Percentiles rank a stretch among this genome's conserved stretches.
These are phyloP conservation scores for Mycena rebaudengoi DNA, from an alignment of 768 basidiomycete species.

Conservation along the genomic window DNA sequence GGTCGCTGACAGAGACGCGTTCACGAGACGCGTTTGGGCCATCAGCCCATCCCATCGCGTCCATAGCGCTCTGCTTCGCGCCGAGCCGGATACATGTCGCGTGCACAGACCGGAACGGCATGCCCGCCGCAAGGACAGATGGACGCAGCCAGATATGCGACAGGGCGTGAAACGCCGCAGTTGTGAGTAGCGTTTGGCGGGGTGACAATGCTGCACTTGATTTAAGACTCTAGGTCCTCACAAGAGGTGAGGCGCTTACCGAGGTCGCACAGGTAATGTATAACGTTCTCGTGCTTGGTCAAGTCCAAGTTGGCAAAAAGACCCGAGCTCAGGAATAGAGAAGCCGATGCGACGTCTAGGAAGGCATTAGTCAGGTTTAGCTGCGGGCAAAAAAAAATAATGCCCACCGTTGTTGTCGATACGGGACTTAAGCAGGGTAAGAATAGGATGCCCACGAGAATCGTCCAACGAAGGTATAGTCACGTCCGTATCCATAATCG, in stretches of 20 bases:
- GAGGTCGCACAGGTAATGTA: conserved; percentile 51
- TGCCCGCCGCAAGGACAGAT: conserved; percentile 30
- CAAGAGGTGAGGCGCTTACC: conserved; percentile 39
- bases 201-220: conserved; percentile 38
- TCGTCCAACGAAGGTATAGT: conserved; percentile 1
- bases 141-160: conserved; percentile 41
- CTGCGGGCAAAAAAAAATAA: not conserved
- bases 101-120: conserved; percentile 45
- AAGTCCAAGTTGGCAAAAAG: conserved; percentile 44
- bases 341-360: conserved; percentile 50
- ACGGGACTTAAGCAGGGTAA: conserved; percentile 12
- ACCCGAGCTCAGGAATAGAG: conserved; percentile 52
- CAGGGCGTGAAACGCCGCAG: conserved; percentile 43
- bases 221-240: conserved; percentile 26
- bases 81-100: conserved; percentile 54
- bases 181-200: conserved; percentile 24
- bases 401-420: not conserved
- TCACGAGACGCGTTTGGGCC: conserved; percentile 12
- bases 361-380: not conserved
- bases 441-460: not conserved
- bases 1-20: conserved; percentile 27
- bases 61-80: conserved; percentile 46
- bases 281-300: conserved; percentile 36
- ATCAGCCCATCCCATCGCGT: conserved; percentile 41
- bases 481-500: conserved; percentile 2